A percentile compares a stretch with the other conserved stretches of the same genome.
Conservation (phyloP, 2,329 filamentous ascomycete genomes). For the Sordariomycetes sp. region DNA sequence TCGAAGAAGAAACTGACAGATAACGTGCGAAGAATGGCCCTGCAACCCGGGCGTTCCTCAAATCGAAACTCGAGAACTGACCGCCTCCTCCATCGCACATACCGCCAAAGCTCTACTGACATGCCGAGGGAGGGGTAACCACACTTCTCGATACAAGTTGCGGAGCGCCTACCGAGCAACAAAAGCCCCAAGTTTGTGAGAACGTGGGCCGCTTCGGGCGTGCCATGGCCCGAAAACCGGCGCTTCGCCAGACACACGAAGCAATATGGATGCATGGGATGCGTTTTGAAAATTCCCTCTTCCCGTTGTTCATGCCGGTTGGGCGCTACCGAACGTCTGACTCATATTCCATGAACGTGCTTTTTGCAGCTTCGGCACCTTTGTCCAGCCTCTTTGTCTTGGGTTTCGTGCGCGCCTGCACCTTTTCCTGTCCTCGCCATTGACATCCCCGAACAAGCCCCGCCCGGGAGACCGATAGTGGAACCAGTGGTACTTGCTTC, state of each 20-base stretch:
- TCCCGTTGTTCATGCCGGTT: not conserved
- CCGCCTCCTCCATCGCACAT: not conserved
- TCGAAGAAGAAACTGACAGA: not conserved
- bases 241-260: slow-evolving; percentile 4
- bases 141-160: not conserved
- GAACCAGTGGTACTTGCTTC: too few relatives aligned
- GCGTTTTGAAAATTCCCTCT: not conserved
- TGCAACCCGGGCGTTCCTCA: not conserved
- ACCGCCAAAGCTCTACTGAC: not conserved
- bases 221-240: not conserved
- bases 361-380: not conserved
- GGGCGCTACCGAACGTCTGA: not conserved
- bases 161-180: not conserved
- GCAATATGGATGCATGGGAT: not conserved
- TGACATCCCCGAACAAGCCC: too few relatives aligned
- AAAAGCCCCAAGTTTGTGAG: not conserved
- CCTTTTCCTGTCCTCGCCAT: too few relatives aligned
- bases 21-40: not conserved
- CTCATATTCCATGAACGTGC: not conserved
- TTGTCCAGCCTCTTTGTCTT: too few relatives aligned
- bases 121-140: not conserved
- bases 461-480: too few relatives aligned
- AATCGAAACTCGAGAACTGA: not conserved
- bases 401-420: too few relatives aligned
- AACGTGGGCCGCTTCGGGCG: not conserved